Percentiles rank a stretch among this genome's conserved stretches.
Conservation (phyloP, 345 rosid genomes). For the Salix exigua region DNA sequence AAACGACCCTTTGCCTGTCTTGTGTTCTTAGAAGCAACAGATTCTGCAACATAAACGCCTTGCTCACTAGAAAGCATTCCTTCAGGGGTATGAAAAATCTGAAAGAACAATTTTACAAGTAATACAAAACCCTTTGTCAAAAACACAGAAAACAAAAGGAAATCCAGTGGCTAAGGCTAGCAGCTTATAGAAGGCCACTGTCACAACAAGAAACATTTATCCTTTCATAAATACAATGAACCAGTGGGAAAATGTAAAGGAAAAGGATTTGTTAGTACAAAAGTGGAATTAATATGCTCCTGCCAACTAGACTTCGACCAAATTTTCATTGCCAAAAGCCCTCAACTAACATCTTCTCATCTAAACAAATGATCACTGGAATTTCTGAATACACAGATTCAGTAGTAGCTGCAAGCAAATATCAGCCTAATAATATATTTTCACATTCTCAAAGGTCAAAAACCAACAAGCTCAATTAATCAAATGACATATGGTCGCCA, state of each 20-base stretch:
- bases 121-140: not conserved
- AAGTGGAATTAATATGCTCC: too few species aligned
- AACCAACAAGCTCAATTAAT: not conserved
- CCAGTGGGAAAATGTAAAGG: too few species aligned
- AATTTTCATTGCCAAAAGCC: too few species aligned
- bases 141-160: not conserved
- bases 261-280: too few species aligned
- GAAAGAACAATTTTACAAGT: slow-evolving; percentile 5
- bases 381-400: not conserved
- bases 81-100: slow-evolving; percentile 88
- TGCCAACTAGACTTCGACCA: too few species aligned
- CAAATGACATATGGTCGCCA: not conserved
- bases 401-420: not conserved
- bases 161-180: too few species aligned
- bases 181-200: too few species aligned
- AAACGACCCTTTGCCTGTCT: slow-evolving; percentile 61
- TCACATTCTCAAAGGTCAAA: not conserved
- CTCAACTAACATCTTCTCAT: not conserved
- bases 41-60: slow-evolving; percentile 84
- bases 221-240: too few species aligned
- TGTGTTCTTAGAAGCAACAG: slow-evolving; percentile 58
- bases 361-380: not conserved
- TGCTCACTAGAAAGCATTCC: slow-evolving; percentile 82
- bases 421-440: not conserved
- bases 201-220: too few species aligned